Conservation (phyloP, 495 filamentous ascomycete species). For the Penicillium malachiteum region DNA sequence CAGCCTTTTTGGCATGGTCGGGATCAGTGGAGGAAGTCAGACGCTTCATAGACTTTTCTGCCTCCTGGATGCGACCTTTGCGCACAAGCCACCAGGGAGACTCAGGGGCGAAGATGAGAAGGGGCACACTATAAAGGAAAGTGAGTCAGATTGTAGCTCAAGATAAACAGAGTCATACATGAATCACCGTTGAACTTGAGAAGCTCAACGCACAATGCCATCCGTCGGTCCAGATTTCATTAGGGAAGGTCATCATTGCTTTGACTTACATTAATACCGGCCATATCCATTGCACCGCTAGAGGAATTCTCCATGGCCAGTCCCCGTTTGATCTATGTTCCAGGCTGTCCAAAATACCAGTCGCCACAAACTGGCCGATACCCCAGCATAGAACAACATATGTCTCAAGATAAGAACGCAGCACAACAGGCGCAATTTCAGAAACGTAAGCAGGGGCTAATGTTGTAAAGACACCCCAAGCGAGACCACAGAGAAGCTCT, state of each 20-base stretch:
- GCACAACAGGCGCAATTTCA: conserved; percentile 61
- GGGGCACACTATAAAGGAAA: too few species aligned
- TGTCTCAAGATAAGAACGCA: conserved; percentile 55
- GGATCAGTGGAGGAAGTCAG: conserved; percentile 51
- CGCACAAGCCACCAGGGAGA: conserved; percentile 65
- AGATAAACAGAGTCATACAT: too few species aligned
- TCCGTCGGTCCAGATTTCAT: too few species aligned
- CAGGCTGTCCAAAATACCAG: conserved; percentile 53
- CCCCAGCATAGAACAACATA: conserved; percentile 69
- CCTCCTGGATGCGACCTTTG: conserved; percentile 51
- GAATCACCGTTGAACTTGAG: too few species aligned
- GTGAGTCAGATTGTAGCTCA: too few species aligned
- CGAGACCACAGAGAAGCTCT: conserved; percentile 50
- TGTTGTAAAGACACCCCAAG: conserved; percentile 54
- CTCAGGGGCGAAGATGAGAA: conserved; percentile 59
- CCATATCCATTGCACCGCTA: conserved; percentile 67
- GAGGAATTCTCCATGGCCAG: conserved; percentile 55
- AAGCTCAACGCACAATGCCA: too few species aligned
- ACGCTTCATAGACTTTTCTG: conserved; percentile 38
- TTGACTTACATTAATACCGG: conserved; percentile 60
- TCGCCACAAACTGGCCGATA: conserved; percentile 60
- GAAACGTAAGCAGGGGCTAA: conserved; percentile 62
- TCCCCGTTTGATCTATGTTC: conserved; percentile 26
- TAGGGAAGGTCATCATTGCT: too few species aligned
- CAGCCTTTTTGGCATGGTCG: conserved; percentile 36